phyloP scores from a whole-genome alignment of 257 asterid species.

The Gynochthodes officinalis region DNA sequence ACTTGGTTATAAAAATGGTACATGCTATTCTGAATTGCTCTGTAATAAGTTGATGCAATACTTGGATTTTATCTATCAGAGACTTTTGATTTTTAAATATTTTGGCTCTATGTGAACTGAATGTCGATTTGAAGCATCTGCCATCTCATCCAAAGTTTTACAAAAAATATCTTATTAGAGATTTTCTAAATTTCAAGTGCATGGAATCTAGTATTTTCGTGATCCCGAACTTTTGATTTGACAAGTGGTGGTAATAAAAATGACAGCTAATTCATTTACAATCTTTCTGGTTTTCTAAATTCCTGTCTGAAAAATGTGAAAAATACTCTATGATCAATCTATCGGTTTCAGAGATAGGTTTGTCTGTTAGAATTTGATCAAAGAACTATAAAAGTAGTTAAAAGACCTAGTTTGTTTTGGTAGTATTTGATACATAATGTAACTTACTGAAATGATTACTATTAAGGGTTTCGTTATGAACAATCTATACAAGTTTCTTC shows the following conservation, averaged over 20 bases:
- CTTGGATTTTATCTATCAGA: neutral
- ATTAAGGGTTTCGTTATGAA: neutral
- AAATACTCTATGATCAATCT: neutral
- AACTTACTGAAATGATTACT: neutral
- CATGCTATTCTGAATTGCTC: neutral
- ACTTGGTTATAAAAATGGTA: neutral
- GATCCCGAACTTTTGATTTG: neutral
- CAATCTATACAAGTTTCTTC: neutral
- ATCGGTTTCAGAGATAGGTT: neutral
- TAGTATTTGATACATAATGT: neutral
- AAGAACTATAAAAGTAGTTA: neutral
- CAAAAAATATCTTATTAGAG: neutral
- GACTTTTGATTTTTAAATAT: neutral
- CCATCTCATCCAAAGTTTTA: neutral
- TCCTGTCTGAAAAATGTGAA: neutral
- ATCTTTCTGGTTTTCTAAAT: neutral
- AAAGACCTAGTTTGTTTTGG: neutral
- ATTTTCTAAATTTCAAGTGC: neutral
- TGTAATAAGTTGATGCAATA: neutral
- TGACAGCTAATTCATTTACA: neutral
- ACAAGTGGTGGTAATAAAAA: neutral
- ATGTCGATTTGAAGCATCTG: neutral
- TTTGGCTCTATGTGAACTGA: neutral
- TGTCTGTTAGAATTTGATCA: neutral
- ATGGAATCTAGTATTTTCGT: neutral